Evolutionary conservation across 805 yeast genomes (phyloP).

Genomic region (Suhomyces vadensis): DNA sequence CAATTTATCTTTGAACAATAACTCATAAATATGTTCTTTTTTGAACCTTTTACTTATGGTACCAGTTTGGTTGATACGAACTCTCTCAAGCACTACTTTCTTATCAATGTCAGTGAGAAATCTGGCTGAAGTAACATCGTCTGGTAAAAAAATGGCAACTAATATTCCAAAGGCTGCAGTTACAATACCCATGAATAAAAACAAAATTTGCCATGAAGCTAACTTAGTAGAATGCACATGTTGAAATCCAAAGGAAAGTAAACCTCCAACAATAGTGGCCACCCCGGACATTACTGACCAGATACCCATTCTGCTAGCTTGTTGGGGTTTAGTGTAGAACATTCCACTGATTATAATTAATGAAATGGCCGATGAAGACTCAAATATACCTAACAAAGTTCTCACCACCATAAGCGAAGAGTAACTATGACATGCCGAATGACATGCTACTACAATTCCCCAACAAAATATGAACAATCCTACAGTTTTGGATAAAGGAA

Average conservation of each 20-base stretch:
- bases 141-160: slow-evolving; percentile 49
- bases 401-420: slow-evolving; percentile 58
- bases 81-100: slow-evolving; percentile 41
- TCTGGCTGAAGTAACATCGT: slow-evolving; percentile 41
- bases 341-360: slow-evolving; percentile 58
- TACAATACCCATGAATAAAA: slow-evolving; percentile 54
- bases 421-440: slow-evolving; percentile 53
- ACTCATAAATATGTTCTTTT: slow-evolving; percentile 46
- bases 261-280: slow-evolving; percentile 52
- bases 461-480: slow-evolving; percentile 49
- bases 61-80: slow-evolving; percentile 53
- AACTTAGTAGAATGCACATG: slow-evolving; percentile 43
- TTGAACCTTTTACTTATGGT: slow-evolving; percentile 50
- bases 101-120: slow-evolving; percentile 46
- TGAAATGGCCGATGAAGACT: slow-evolving; percentile 57
- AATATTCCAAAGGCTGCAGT: slow-evolving; percentile 52
- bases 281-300: slow-evolving; percentile 62
- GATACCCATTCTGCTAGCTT: slow-evolving; percentile 51
- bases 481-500: slow-evolving; percentile 55
- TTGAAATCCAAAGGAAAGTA: slow-evolving; percentile 50
- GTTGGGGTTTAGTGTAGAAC: slow-evolving; percentile 60
- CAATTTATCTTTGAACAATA: slow-evolving; percentile 45
- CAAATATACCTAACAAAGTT: slow-evolving; percentile 54
- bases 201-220: slow-evolving; percentile 63
- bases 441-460: slow-evolving; percentile 52